Base-by-base conservation (phyloP, 2,329 filamentous ascomycete genomes). In the Colletotrichum australisinense region DNA sequence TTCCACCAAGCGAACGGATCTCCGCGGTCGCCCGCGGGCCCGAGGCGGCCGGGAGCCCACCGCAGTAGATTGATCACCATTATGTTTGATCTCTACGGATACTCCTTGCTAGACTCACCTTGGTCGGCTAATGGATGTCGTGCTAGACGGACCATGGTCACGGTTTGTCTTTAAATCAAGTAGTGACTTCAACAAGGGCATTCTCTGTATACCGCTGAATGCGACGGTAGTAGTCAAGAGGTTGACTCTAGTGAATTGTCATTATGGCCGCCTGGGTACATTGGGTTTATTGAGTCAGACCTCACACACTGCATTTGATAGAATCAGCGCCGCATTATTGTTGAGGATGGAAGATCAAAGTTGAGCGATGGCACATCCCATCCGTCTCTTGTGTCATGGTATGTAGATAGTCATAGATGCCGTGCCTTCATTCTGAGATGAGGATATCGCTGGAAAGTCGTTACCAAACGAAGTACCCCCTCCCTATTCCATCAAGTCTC, bases 361-460 rank as follows among this genome's bases (percentile, higher is more conserved):
- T 55, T 5, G 19, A n/a, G 19, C 16, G 42, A 11, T 11, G 28
- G 49, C 38, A 22, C 4, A 22, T 38, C 12, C 22, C 56, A 57
- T 57, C 56, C 19, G 24, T 52, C 19, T 32, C 11, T 66, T 62
- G 32, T 52, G 63, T 70, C 71, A 69, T 73, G 26, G 62, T 66
- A 62, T 71, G 32, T 70, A 57, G 42, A 22, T 22, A 9, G 46
- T 73, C 71, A 60, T 73, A 42, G 24, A 65, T 16, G 14, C 63
- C 58, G 53, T 49, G 35, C 28, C 67, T 26, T 60, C 32, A n/a
- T 4, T 52, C 2, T 7, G 28, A 32, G 22, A 5, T n/a, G 19
- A 16, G 52, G 30, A 38, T 22, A 56, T 56, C 67, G 67, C 71
- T 9, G 67, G 71, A 70, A 70, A 24, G 60, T 28, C 71, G 67